These are phyloP conservation scores for Novymonas esmeraldas DNA, from an alignment of 208 protist species.

Conservation along the genomic window DNA sequence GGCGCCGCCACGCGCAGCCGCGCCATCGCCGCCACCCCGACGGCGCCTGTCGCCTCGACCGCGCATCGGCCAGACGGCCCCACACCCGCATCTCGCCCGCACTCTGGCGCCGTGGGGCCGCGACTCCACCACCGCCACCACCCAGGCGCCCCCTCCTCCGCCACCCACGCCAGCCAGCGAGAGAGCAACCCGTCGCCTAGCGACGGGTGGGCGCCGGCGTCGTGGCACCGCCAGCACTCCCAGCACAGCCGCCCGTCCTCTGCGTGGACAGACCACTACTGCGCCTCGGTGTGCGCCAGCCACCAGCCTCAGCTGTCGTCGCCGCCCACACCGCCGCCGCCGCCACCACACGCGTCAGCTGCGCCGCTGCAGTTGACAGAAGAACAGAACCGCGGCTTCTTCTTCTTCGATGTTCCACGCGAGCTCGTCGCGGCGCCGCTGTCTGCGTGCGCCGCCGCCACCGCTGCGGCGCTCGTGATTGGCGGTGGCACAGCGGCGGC, in stretches of 20 bases:
- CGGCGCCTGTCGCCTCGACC: not conserved
- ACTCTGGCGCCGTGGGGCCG: no score
- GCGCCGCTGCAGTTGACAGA: not conserved
- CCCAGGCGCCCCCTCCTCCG: no score
- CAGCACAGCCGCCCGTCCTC: not conserved
- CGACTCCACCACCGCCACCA: no score
- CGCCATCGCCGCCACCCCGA: not conserved
- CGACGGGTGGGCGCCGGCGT: not conserved
- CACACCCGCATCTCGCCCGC: no score
- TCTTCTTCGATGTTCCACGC: conserved; percentile 20
- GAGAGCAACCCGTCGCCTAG: not conserved
- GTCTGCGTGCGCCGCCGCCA: conserved; percentile 17
- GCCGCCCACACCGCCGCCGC: not conserved
- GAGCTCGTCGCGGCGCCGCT: conserved; percentile 22
- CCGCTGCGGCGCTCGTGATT: conserved; percentile 20
- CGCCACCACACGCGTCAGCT: not conserved
- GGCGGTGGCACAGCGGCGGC: not conserved
- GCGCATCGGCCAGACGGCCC: not conserved
- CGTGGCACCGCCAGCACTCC: not conserved
- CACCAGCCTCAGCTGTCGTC: not conserved
- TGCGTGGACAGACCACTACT: not conserved
- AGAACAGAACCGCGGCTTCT: conserved; percentile 14
- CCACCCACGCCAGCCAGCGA: no score
- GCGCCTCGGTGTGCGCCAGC: not conserved
- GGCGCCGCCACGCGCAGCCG: not conserved